Conservation (phyloP, 2,329 filamentous ascomycete genomes). For the Blumeria graminis region DNA sequence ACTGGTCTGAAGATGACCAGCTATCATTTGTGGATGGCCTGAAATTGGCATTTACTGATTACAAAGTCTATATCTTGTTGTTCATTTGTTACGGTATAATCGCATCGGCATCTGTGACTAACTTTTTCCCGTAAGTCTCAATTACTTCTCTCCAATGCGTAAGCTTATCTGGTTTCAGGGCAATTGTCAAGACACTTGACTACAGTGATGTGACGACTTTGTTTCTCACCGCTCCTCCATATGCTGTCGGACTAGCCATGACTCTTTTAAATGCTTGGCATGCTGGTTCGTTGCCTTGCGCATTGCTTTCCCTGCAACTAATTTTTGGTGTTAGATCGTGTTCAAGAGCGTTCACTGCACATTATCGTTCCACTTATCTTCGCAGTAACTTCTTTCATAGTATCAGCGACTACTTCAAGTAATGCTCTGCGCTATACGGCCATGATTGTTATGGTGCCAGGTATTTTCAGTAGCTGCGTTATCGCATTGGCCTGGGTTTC, state of each 20-base stretch:
- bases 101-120: constrained; percentile 33
- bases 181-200: constrained; percentile 43
- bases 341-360: constrained; percentile 47
- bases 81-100: constrained; percentile 29
- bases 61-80: constrained; percentile 20
- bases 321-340: constrained; percentile 24
- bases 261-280: constrained; percentile 44
- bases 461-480: constrained; percentile 41
- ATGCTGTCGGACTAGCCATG: constrained; percentile 35
- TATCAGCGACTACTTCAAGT: constrained; percentile 36
- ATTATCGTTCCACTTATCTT: constrained; percentile 36
- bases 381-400: constrained; percentile 39
- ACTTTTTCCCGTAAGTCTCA: constrained; percentile 31
- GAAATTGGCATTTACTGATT: constrained; percentile 27
- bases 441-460: constrained; percentile 49
- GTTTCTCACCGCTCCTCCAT: constrained; percentile 40
- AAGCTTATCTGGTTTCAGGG: constrained; percentile 18
- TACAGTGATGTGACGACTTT: constrained; percentile 34
- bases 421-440: constrained; percentile 39
- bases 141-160: constrained; percentile 19
- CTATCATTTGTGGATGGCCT: constrained; percentile 29
- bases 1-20: constrained; percentile 30
- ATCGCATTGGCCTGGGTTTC: constrained; percentile 51
- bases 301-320: neutral
- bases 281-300: constrained; percentile 18